Conservation (phyloP, 768 basidiomycete species). For the Leccinum longicurvipes region DNA sequence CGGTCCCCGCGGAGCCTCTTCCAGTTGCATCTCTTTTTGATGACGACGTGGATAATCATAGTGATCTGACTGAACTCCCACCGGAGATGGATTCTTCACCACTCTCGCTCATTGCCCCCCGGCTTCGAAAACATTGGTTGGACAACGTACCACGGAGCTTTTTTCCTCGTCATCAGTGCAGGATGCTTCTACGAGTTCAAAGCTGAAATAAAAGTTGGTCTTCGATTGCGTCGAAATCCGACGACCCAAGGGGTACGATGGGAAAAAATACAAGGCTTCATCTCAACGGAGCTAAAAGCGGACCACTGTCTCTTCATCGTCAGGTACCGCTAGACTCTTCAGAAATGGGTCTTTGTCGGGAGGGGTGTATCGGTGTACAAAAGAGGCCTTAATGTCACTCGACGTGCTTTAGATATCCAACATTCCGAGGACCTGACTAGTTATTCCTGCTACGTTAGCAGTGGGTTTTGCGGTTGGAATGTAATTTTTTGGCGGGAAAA, state of each 20-base stretch:
- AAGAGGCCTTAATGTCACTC: conserved; percentile 21
- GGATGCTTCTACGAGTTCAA: neutral
- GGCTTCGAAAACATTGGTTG: neutral
- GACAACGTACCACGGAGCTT: no score
- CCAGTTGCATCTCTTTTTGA: neutral
- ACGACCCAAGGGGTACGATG: conserved; percentile 11
- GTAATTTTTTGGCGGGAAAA: no score
- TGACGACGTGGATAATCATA: conserved; percentile 19
- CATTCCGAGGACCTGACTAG: conserved; percentile 3
- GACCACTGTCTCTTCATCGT: neutral
- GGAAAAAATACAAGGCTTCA: neutral
- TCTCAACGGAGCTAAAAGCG: conserved; percentile 16
- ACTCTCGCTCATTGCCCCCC: neutral
- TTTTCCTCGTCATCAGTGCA: no score
- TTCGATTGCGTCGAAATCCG: conserved; percentile 25
- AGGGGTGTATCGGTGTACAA: conserved; percentile 21
- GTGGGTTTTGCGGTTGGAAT: no score
- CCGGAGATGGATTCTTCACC: conserved; percentile 20
- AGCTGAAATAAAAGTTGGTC: conserved; percentile 13
- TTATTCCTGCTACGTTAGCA: no score
- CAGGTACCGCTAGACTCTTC: neutral
- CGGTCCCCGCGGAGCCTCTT: neutral
- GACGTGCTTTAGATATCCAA: neutral
- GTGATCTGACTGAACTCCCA: conserved; percentile 32
- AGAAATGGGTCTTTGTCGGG: neutral